Conservation (phyloP, 2,329 filamentous ascomycete genomes). For the Colletotrichum viniferum region DNA sequence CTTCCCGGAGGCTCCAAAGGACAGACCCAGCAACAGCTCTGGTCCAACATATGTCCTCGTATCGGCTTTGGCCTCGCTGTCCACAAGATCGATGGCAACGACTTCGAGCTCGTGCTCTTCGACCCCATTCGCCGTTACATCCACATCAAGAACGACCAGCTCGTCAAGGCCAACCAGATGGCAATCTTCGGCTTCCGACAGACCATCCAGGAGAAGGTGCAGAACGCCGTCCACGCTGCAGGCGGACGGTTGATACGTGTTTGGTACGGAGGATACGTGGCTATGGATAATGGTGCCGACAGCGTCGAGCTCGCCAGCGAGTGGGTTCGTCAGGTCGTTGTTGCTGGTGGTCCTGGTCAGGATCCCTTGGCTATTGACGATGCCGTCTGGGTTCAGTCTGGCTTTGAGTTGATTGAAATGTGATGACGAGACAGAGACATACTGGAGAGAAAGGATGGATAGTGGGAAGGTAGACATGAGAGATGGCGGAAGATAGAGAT, state of each 20-base stretch:
- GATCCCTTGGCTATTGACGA: background rate
- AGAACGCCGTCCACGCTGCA: background rate
- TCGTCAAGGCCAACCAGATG: background rate
- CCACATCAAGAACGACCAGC: background rate
- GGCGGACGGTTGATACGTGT: background rate
- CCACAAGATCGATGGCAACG: background rate
- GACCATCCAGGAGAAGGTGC: background rate
- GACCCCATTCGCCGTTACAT: background rate
- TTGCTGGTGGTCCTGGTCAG: background rate
- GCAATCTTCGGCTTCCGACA: background rate
- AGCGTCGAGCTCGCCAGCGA: background rate
- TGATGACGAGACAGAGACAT: background rate
- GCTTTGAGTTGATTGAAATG: background rate
- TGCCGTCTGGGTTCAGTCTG: background rate
- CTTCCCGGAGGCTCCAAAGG: background rate
- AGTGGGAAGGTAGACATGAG: background rate
- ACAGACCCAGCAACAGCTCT: background rate
- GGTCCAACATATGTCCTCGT: background rate
- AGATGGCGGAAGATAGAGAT: background rate
- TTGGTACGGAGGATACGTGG: background rate
- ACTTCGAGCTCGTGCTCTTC: background rate
- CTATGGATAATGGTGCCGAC: background rate
- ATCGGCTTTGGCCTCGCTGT: background rate
- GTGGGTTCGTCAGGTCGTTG: background rate
- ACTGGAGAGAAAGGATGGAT: background rate